These are phyloP conservation scores for Picocystis salinarum DNA, from an alignment of 139 green algal species.

Conservation along the genomic window DNA sequence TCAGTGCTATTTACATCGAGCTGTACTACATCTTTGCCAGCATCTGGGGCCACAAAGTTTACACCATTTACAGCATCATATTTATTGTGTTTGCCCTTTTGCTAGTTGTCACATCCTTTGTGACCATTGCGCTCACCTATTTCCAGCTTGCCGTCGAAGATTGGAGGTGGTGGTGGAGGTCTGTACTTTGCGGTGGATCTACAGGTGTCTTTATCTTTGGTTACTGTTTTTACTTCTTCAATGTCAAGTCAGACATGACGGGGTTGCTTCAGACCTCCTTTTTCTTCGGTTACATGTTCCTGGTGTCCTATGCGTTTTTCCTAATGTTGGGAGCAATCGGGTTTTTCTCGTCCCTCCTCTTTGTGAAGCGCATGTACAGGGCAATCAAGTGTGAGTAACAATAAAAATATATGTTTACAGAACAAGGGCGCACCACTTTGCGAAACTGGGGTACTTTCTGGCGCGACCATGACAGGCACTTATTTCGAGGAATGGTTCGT, in stretches of 20 bases:
- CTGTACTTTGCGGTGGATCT: conserved; percentile 81
- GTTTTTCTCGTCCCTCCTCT: conserved; percentile 42
- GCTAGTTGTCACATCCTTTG: conserved; percentile 81
- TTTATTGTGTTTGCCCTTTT: conserved; percentile 88
- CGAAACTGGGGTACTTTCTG: no score
- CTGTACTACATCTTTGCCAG: conserved; percentile 92
- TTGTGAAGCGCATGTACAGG: conserved; percentile 34
- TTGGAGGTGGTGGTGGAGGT: conserved; percentile 80
- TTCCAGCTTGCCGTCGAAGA: conserved; percentile 90
- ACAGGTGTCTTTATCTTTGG: conserved; percentile 85
- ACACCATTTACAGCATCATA: conserved; percentile 86
- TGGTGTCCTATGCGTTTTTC: conserved; percentile 63
- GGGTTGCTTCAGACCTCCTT: conserved; percentile 64
- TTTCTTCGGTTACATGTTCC: conserved; percentile 59
- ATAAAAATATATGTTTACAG: no score
- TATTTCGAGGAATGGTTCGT: no score
- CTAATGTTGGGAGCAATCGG: conserved; percentile 65
- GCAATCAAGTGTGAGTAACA: conserved; percentile 36
- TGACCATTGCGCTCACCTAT: conserved; percentile 87
- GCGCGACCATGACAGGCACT: no score
- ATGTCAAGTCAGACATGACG: conserved; percentile 40
- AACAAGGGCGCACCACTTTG: no score
- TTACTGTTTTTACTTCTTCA: conserved; percentile 88
- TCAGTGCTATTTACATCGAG: conserved; percentile 97
- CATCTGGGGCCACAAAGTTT: conserved; percentile 95